Base-by-base conservation (phyloP, 768 basidiomycete species). In the Chlorophyllum brunneum region DNA sequence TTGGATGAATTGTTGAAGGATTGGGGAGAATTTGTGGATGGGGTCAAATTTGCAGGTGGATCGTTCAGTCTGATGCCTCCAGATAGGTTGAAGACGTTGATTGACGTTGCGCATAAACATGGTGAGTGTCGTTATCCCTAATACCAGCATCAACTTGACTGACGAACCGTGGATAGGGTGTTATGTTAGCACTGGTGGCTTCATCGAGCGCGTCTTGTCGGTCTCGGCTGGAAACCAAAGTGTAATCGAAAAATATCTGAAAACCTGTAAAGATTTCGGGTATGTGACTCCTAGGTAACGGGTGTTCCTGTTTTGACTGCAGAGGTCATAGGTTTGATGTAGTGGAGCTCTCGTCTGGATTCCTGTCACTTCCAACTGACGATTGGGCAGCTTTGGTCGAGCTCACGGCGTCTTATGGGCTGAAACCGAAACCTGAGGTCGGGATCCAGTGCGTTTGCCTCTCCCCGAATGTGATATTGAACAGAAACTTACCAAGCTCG, bases 381-480 rank as follows among this genome's bases (percentile, higher is more conserved):
- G 75, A 75, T 48, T 75, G 71, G 74, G 63, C 68, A 7, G 62
- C 63, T 4, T 60, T 75, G 46, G 66, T 76, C 30, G 67, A 73
- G 53, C 65, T 70, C 29, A 70, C 71, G 4, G 67, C 67, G 7
- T 64, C 65, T 10, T 62, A 71, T 47, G 71, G 70, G 5, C 48
- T 73, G 52, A 76, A 71, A 48, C 69, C 73, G 6, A 77, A 76
- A 55, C 75, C 73, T 0, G 73, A 76, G 56, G 63, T 77, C 13
- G 72, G 73, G 2, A 72, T 76, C 18, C 75, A 73, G 61, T 63
- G 45, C 47, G 58, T n/a, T 42, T 27, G 41, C 3, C 41, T 40
- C 23, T 20, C 24, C 34, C 18, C 4, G 40, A 20, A n/a, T 24
- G 11, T 29, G 8, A 9, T n/a, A 15, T 20, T 24, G 18, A 39